Base-by-base conservation (phyloP, 1,284 basidiomycete genomes). In the Coniferiporia sulphurascens region DNA sequence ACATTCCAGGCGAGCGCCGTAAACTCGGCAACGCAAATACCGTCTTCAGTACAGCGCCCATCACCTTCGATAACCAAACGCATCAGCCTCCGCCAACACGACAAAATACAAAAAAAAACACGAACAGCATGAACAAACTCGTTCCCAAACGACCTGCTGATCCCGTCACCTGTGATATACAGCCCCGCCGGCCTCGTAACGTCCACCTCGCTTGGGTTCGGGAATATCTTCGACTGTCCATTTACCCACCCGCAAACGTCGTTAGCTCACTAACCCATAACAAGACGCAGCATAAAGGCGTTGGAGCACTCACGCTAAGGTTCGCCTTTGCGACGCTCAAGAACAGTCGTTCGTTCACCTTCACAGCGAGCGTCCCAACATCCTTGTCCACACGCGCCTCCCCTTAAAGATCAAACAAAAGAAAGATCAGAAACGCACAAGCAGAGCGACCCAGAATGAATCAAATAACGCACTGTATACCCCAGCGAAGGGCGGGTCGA, bases 271-370 rank as follows among this genome's bases (percentile, higher is more conserved):
- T 5, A 27, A 27, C 27, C 5, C 27, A 27, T 27, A 27, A 27
- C 27, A 27, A 27, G n/a, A 27, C 27, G 27, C 27, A 27, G 51
- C 15, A 13, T 7, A 53, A 48, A 60, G 48, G 12, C n/a, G 36
- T n/a, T n/a, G n/a, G n/a, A n/a, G 44, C 27, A 74, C 83, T 57
- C 55, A 89, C 88, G 60, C 84, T 80, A 48, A 74, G 62, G 66
- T 80, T 78, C 0, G 87, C 87, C 38, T 72, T 67, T 2, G 75
- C 76, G 34, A 89, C 71, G 65, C 91, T 76, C 53, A 89, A 69
- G 69, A 88, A 88, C 27, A 89, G 67, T 4, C 74, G 76, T 44
- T 83, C 76, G 15, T 74, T 76, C 56, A 79, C 71, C 55, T 74
- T 73, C 52, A 86, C 67, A 1, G 67, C 66, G 19, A 78, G 67